phyloP scores from a whole-genome alignment of 768 basidiomycete genomes.

The Epithele typhae region DNA sequence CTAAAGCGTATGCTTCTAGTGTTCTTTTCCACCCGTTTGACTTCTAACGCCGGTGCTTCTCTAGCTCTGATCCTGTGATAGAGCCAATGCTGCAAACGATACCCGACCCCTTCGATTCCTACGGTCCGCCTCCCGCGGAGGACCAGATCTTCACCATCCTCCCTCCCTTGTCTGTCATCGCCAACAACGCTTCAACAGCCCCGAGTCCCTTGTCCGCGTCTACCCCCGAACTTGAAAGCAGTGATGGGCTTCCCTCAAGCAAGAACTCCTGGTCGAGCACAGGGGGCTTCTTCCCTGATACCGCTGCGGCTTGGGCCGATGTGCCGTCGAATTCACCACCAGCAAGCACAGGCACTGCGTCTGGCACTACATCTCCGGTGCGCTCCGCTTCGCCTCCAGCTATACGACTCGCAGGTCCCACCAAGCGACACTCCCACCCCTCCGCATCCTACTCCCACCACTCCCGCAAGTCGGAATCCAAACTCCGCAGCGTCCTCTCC shows the following conservation, averaged over 20 bases:
- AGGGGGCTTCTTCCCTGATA: slow-evolving; percentile 43
- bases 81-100: slow-evolving; percentile 88
- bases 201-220: slow-evolving; percentile 54
- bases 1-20: slow-evolving; percentile 68
- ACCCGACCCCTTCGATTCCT: slow-evolving; percentile 91
- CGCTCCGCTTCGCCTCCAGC: slow-evolving; percentile 50
- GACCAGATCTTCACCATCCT: slow-evolving; percentile 93
- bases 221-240: slow-evolving; percentile 30
- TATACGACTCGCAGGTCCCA: slow-evolving; percentile 13
- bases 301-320: slow-evolving; percentile 28
- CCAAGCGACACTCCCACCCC: slow-evolving; percentile 52
- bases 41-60: slow-evolving; percentile 1
- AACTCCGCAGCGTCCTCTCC: slow-evolving; percentile 68
- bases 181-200: slow-evolving; percentile 56
- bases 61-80: slow-evolving; percentile 80
- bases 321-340: slow-evolving; percentile 15
- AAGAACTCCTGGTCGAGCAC: slow-evolving; percentile 44
- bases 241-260: slow-evolving; percentile 19
- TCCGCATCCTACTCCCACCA: slow-evolving; percentile 27
- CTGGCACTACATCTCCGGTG: slow-evolving; percentile 18
- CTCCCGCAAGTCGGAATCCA: slow-evolving; percentile 55
- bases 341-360: slow-evolving; percentile 14
- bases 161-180: slow-evolving; percentile 75
- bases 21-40: background rate
- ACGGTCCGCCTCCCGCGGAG: slow-evolving; percentile 82